Percentiles rank a stretch among this genome's conserved stretches.
Conservation (phyloP, 192 early-diverging fungal species). For the Gigaspora rosea region DNA sequence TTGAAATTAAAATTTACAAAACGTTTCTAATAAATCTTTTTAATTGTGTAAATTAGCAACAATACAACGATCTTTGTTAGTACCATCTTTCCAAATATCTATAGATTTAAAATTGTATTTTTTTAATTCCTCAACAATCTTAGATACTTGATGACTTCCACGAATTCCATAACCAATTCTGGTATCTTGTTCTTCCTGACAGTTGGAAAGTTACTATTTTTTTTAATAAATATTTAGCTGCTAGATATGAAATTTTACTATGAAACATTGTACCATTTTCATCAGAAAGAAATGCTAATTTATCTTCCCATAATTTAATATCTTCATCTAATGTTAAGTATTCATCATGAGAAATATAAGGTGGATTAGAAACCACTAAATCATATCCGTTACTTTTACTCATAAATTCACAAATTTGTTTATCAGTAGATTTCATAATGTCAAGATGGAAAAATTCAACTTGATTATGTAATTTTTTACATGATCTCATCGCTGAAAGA, state of each 20-base stretch:
- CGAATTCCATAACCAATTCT: slow-evolving; percentile 77
- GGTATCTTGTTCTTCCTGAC: slow-evolving; percentile 47
- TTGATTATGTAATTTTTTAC: slow-evolving; percentile 38
- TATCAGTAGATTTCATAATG: slow-evolving; percentile 7
- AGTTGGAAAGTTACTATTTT: neutral
- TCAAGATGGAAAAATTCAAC: slow-evolving; percentile 37
- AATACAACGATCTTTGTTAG: slow-evolving; percentile 67
- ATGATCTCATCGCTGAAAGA: slow-evolving; percentile 35
- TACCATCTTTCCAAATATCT: slow-evolving; percentile 79
- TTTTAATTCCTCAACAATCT: slow-evolving; percentile 47
- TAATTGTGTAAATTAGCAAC: slow-evolving; percentile 34
- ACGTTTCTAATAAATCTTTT: too few relatives aligned
- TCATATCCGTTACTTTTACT: slow-evolving; percentile 49
- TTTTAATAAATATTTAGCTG: slow-evolving; percentile 38
- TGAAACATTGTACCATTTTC: slow-evolving; percentile 63
- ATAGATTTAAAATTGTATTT: slow-evolving; percentile 57
- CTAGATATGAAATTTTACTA: slow-evolving; percentile 52
- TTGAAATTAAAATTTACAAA: too few relatives aligned
- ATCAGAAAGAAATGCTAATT: slow-evolving; percentile 68
- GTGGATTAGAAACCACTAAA: slow-evolving; percentile 89
- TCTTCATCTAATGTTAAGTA: slow-evolving; percentile 65
- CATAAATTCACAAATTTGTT: neutral
- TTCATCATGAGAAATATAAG: slow-evolving; percentile 78
- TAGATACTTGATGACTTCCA: slow-evolving; percentile 64
- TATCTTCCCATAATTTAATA: slow-evolving; percentile 89